Evolutionary conservation across 495 filamentous ascomycete genomes (phyloP).

Genomic region (Daldinia childiae): DNA sequence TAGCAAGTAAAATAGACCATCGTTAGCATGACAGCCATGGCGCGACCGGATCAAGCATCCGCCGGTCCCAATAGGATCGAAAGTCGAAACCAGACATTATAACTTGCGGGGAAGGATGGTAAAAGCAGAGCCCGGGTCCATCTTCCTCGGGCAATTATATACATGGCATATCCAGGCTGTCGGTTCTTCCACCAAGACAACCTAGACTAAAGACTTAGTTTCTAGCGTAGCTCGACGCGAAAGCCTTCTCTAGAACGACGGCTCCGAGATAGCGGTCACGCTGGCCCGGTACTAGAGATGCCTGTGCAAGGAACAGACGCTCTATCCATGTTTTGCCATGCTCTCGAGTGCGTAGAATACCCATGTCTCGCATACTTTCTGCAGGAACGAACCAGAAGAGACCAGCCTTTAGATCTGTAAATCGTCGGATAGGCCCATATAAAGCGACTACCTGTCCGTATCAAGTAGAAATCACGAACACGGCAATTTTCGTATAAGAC

Average conservation of each 20-base stretch:
- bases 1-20: conserved; percentile 5
- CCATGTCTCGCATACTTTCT: conserved; percentile 11
- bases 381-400: conserved; percentile 8
- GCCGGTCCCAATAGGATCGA: conserved; percentile 13
- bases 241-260: conserved; percentile 7
- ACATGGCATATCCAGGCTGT: conserved; percentile 17
- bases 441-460: background rate
- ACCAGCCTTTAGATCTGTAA: background rate
- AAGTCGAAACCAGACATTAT: background rate
- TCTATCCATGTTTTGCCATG: conserved; percentile 15
- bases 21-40: conserved; percentile 9
- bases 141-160: conserved; percentile 18
- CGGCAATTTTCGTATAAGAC: background rate
- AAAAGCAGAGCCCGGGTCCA: conserved; percentile 11
- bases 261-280: conserved; percentile 13
- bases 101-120: conserved; percentile 15
- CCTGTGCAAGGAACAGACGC: conserved; percentile 27
- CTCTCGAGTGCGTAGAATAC: conserved; percentile 3
- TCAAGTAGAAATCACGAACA: background rate
- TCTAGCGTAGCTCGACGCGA: conserved; percentile 14
- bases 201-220: conserved; percentile 18
- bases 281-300: conserved; percentile 1
- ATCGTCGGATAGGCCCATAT: conserved; percentile 5
- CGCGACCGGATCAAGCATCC: conserved; percentile 22
- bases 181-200: conserved; percentile 25